Percentiles rank a stretch among this genome's conserved stretches.
Evolutionary conservation across 352 stramenopile species (phyloP).

Genomic region (Pythium coloratum): DNA sequence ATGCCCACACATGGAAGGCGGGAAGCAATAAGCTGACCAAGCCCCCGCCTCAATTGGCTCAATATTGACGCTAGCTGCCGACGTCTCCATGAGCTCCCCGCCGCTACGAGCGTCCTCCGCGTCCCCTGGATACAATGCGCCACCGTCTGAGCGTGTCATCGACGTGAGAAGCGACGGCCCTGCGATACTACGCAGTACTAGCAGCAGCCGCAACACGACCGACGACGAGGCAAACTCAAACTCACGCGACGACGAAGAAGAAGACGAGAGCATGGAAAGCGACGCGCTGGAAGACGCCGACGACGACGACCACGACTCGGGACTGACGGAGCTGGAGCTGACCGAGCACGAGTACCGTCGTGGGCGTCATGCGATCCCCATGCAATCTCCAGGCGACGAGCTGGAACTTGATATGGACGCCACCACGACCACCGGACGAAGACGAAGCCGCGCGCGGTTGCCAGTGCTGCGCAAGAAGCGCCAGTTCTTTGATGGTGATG

Average conservation of each 20-base stretch:
- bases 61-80: neutral
- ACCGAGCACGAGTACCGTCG: constrained; percentile 54
- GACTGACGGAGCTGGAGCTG: constrained; percentile 25
- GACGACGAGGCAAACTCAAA: neutral
- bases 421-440: constrained; percentile 7
- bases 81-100: constrained; percentile 14
- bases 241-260: neutral
- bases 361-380: constrained; percentile 57
- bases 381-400: constrained; percentile 67
- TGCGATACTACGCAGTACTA: constrained; percentile 11
- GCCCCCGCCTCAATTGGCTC: neutral
- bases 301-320: constrained; percentile 15
- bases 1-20: neutral
- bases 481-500: constrained; percentile 57
- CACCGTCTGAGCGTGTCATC: constrained; percentile 20
- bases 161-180: constrained; percentile 24
- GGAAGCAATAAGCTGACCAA: neutral
- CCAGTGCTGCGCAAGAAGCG: constrained; percentile 37
- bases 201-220: neutral
- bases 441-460: constrained; percentile 30
- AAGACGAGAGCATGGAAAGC: constrained; percentile 11
- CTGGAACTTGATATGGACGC: constrained; percentile 36
- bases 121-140: constrained; percentile 5
- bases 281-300: constrained; percentile 23
- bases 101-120: neutral